A percentile compares a stretch with the other conserved stretches of the same genome.
These are phyloP conservation scores for Volutella citrinella DNA, from an alignment of 2,329 filamentous ascomycete species.

Conservation along the genomic window DNA sequence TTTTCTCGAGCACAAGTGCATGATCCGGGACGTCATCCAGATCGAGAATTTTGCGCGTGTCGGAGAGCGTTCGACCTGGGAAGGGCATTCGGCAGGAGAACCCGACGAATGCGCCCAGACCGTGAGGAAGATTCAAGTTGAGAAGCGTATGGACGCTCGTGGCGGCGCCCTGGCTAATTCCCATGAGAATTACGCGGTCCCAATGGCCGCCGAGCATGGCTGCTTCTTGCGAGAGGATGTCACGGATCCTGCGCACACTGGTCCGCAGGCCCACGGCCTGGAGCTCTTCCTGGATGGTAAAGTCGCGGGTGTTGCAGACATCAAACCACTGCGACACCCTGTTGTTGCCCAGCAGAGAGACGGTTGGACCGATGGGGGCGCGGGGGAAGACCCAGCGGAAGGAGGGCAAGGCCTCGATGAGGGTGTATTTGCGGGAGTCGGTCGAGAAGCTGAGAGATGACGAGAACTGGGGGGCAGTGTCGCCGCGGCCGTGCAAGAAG, in stretches of 20 bases:
- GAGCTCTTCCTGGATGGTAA: constrained; percentile 38
- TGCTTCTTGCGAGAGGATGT: constrained; percentile 35
- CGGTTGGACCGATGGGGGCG: constrained; percentile 31
- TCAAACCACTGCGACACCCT: constrained; percentile 51
- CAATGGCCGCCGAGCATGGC: constrained; percentile 32
- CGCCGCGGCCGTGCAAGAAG: constrained; percentile 45
- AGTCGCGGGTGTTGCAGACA: constrained; percentile 41
- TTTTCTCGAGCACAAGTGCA: constrained; percentile 37
- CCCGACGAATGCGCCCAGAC: constrained; percentile 34
- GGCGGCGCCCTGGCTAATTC: constrained; percentile 46
- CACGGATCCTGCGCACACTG: constrained; percentile 31
- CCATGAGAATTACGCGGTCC: constrained; percentile 40
- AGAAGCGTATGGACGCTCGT: constrained; percentile 37
- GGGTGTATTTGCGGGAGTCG: constrained; percentile 30
- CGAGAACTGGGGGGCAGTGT: constrained; percentile 33
- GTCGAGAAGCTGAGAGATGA: constrained; percentile 27
- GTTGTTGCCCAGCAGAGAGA: constrained; percentile 17
- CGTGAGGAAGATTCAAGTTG: constrained; percentile 27
- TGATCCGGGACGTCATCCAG: no score
- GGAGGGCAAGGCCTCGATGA: constrained; percentile 40
- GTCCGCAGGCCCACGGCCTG: constrained; percentile 41
- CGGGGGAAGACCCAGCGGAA: constrained; percentile 50
- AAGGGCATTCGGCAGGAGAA: constrained; percentile 38
- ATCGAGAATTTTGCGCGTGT: no score
- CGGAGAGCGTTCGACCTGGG: constrained; percentile 25